Evolutionary conservation across 768 basidiomycete species (phyloP).

Genomic region (Tricholoma flavovirens): DNA sequence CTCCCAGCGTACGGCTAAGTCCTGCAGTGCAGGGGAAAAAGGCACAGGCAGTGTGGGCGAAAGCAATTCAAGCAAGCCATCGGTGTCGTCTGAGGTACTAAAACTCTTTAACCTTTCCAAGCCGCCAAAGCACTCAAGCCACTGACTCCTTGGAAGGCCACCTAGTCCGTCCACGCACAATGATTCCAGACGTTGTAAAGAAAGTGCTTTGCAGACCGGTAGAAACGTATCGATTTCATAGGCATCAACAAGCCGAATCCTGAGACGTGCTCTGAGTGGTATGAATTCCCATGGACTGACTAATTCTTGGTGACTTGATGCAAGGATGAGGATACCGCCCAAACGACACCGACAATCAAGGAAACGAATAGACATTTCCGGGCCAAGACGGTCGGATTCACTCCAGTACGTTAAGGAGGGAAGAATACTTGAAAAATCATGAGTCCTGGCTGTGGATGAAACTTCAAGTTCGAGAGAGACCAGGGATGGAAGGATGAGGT

Average conservation of each 20-base stretch:
- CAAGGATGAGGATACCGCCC: background rate
- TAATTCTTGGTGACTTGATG: background rate
- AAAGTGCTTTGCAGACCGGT: background rate
- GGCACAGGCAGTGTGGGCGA: background rate
- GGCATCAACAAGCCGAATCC: background rate
- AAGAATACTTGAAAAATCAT: background rate
- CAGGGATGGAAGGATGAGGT: background rate
- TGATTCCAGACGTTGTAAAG: background rate
- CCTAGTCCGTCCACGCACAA: background rate
- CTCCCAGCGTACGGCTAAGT: background rate
- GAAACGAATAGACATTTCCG: background rate
- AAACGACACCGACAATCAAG: background rate
- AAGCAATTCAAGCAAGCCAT: background rate
- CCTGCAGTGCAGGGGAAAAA: background rate
- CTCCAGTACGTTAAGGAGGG: background rate
- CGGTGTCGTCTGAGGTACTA: background rate
- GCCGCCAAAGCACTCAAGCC: background rate
- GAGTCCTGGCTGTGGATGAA: no score
- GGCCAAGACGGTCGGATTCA: background rate
- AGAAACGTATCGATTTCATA: background rate
- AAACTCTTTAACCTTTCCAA: background rate
- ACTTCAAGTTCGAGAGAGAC: background rate
- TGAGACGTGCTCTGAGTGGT: background rate
- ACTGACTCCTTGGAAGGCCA: background rate
- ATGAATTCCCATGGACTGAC: background rate